Conservation (phyloP, 345 rosid species). For the Brassica napus region Da-Ae NC_063439.1:26422001-26422500, state of each 20-base stretch:
- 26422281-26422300: slow-evolving; percentile 45
- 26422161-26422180: slow-evolving; percentile 48
- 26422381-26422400: slow-evolving; percentile 4
- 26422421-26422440: slow-evolving; percentile 57
- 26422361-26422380: neutral
- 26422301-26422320: slow-evolving; percentile 49
- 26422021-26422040: slow-evolving; percentile 45
- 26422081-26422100: slow-evolving; percentile 48
- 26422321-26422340: slow-evolving; percentile 44
- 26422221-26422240: slow-evolving; percentile 51
- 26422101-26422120: slow-evolving; percentile 48
- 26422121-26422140: slow-evolving; percentile 67
- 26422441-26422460: slow-evolving; percentile 52
- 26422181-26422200: slow-evolving; percentile 59
- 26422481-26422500: slow-evolving; percentile 44
- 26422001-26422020: slow-evolving; percentile 46
- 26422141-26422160: slow-evolving; percentile 49
- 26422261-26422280: slow-evolving; percentile 53
- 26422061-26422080: slow-evolving; percentile 62
- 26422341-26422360: slow-evolving; percentile 8
- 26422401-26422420: slow-evolving; percentile 40
- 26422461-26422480: slow-evolving; percentile 47
- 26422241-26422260: slow-evolving; percentile 67
- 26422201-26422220: slow-evolving; percentile 54
- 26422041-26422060: slow-evolving; percentile 67